Conservation (phyloP, 345 rosid species). For the Dipteronia sinensis region DNA sequence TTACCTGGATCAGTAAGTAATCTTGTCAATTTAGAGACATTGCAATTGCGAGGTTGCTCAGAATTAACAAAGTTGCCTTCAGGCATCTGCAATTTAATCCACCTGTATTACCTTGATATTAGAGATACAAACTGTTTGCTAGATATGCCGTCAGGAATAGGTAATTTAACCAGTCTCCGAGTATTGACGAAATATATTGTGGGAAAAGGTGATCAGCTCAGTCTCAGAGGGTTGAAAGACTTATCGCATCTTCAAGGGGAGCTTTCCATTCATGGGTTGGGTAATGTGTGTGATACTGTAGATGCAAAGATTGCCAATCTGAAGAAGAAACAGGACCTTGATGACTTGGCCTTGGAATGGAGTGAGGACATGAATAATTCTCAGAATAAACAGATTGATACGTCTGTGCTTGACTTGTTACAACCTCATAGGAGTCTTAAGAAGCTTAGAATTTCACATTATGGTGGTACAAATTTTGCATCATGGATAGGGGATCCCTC, state of each 20-base stretch:
- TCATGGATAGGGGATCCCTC: neutral
- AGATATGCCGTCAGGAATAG: neutral
- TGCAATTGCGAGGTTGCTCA: neutral
- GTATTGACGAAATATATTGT: neutral
- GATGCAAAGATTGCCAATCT: neutral
- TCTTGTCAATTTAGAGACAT: conserved; percentile 14
- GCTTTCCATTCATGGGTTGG: neutral
- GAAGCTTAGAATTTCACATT: neutral
- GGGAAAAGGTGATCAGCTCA: neutral
- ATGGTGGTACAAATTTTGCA: neutral
- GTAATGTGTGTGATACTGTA: neutral
- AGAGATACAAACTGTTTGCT: neutral
- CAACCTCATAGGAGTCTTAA: neutral
- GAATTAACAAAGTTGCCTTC: neutral
- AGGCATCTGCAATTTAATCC: neutral
- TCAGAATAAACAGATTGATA: neutral
- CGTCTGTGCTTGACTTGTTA: neutral
- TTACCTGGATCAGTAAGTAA: conserved; percentile 5
- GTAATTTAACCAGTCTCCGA: neutral
- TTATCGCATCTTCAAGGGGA: neutral
- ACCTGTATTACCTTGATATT: neutral
- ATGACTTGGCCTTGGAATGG: neutral
- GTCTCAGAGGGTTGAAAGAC: neutral
- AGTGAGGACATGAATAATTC: neutral
- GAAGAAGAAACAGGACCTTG: neutral